These are phyloP conservation scores for Colletotrichum higginsianum DNA, from an alignment of 2,329 filamentous ascomycete species.

Conservation along the genomic window DNA sequence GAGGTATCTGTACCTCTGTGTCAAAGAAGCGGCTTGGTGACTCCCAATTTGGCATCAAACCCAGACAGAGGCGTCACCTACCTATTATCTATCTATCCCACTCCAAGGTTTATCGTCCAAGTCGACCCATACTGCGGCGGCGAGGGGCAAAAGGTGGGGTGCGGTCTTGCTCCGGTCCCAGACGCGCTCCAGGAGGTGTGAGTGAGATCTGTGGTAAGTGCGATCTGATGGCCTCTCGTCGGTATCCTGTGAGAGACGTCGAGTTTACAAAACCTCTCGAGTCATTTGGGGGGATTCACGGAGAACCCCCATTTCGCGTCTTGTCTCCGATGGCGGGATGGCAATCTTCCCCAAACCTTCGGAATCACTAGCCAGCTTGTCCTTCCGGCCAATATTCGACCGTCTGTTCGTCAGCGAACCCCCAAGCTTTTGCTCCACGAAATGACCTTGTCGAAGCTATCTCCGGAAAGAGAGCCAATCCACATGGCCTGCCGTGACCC, in stretches of 20 bases:
- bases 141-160: constrained; percentile 41
- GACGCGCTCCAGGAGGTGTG: constrained; percentile 6
- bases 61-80: constrained; percentile 28
- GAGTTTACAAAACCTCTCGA: constrained; percentile 38
- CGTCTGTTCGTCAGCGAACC: constrained; percentile 37
- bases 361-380: constrained; percentile 33
- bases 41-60: constrained; percentile 14
- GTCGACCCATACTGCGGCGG: constrained; percentile 36
- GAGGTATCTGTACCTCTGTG: constrained; percentile 37
- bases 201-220: constrained; percentile 30
- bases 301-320: constrained; percentile 30
- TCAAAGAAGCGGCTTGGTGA: constrained; percentile 5
- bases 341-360: constrained; percentile 37
- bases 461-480: constrained; percentile 24
- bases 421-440: constrained; percentile 33
- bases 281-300: constrained; percentile 35
- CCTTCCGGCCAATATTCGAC: constrained; percentile 37
- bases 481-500: constrained; percentile 36
- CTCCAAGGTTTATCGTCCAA: constrained; percentile 18
- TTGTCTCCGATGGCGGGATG: constrained; percentile 35
- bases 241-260: constrained; percentile 38
- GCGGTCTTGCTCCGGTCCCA: constrained; percentile 18
- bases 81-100: constrained; percentile 4
- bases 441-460: constrained; percentile 33
- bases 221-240: constrained; percentile 31